phyloP scores from a whole-genome alignment of 2,329 filamentous ascomycete species.

The Xylaria polymorpha region DNA sequence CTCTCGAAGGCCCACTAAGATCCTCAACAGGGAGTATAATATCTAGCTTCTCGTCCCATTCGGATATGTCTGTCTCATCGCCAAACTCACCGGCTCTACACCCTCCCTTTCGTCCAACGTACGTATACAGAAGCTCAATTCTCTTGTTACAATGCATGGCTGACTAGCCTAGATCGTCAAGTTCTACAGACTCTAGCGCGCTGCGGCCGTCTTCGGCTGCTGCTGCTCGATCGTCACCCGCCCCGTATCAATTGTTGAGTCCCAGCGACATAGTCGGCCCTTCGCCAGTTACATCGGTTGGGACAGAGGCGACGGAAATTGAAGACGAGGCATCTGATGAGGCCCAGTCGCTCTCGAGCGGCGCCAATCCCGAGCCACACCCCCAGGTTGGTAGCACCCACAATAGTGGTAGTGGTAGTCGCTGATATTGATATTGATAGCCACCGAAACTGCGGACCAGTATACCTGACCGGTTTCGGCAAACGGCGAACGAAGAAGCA shows the following conservation, averaged over 20 bases:
- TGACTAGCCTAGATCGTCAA: conserved; percentile 50
- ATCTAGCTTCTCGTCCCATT: conserved; percentile 64
- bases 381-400: conserved; percentile 53
- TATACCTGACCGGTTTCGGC: conserved; percentile 67
- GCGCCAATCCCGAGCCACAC: conserved; percentile 52
- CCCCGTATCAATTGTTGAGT: conserved; percentile 67
- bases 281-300: conserved; percentile 86
- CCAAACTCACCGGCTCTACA: conserved; percentile 63
- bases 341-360: conserved; percentile 55
- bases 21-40: conserved; percentile 70
- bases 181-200: conserved; percentile 59
- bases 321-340: conserved; percentile 80
- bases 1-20: conserved; percentile 71
- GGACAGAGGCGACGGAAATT: conserved; percentile 85
- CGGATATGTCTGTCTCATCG: conserved; percentile 67
- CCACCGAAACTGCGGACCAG: conserved; percentile 63
- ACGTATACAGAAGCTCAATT: conserved; percentile 46
- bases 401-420: conserved; percentile 6
- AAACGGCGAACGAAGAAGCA: conserved; percentile 77
- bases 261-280: conserved; percentile 80
- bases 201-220: conserved; percentile 64
- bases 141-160: conserved; percentile 23
- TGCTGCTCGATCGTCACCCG: conserved; percentile 61
- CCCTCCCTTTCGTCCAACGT: conserved; percentile 65
- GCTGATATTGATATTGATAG: conserved; percentile 56